These are phyloP conservation scores for Neocucurbitaria cava DNA, from an alignment of 2,329 filamentous ascomycete genomes.

Conservation along the genomic window DNA sequence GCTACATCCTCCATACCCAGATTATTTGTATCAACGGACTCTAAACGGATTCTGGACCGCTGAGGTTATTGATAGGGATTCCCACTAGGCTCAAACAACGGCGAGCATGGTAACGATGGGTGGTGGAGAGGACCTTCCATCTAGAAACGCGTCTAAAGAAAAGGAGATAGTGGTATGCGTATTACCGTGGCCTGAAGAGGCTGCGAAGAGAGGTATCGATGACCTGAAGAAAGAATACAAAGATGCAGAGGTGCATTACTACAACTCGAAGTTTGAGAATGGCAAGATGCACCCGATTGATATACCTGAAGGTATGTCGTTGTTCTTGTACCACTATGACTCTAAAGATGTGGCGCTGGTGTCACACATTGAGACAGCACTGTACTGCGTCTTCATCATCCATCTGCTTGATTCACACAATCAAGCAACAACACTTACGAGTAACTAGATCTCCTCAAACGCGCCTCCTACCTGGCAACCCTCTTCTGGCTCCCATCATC, in stretches of 20 bases:
- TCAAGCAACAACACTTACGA: slow-evolving; percentile 21
- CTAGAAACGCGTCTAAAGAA: slow-evolving; percentile 32
- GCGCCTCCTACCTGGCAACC: slow-evolving; percentile 58
- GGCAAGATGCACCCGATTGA: slow-evolving; percentile 44
- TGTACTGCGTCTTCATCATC: background rate
- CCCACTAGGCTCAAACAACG: background rate
- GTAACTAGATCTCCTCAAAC: slow-evolving; percentile 47
- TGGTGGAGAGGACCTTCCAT: slow-evolving; percentile 46
- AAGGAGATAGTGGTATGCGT: slow-evolving; percentile 51
- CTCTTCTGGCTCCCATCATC: slow-evolving; percentile 54
- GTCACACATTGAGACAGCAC: background rate
- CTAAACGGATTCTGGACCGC: background rate
- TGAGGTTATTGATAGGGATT: background rate
- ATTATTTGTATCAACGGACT: background rate
- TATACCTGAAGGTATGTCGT: slow-evolving; percentile 50
- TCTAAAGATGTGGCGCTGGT: background rate
- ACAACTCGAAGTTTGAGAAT: slow-evolving; percentile 33
- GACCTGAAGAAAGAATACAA: slow-evolving; percentile 39
- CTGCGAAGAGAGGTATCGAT: slow-evolving; percentile 24
- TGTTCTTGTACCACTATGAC: background rate
- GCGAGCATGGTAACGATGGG: slow-evolving; percentile 52
- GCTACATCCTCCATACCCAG: background rate
- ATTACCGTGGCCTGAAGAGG: slow-evolving; percentile 49
- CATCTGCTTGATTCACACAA: background rate
- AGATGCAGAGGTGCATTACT: slow-evolving; percentile 41